Evolutionary conservation across 2,329 filamentous ascomycete species (phyloP).

Genomic region (Fusarium dlaminii): DNA sequence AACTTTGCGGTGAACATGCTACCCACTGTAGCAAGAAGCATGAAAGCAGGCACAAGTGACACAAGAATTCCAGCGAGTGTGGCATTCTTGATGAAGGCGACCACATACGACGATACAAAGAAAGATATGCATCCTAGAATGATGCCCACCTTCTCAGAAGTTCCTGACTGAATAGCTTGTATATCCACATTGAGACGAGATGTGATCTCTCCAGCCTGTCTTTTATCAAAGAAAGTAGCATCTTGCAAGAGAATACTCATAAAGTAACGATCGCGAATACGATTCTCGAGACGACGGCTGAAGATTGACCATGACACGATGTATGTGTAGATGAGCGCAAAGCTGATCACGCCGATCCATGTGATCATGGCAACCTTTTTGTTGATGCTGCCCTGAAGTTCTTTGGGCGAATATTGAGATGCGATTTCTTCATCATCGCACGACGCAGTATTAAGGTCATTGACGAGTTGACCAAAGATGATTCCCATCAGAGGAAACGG

Average conservation of each 20-base stretch:
- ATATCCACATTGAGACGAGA: slow-evolving; percentile 73
- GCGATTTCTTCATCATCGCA: slow-evolving; percentile 51
- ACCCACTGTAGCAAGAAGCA: slow-evolving; percentile 66
- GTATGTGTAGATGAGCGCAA: slow-evolving; percentile 71
- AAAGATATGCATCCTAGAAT: slow-evolving; percentile 70
- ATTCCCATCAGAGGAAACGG: slow-evolving; percentile 72
- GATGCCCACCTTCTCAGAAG: slow-evolving; percentile 76
- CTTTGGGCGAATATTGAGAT: slow-evolving; percentile 35
- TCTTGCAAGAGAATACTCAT: slow-evolving; percentile 68
- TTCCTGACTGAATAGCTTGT: slow-evolving; percentile 72
- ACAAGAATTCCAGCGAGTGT: slow-evolving; percentile 71
- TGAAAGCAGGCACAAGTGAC: slow-evolving; percentile 69
- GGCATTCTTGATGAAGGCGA: slow-evolving; percentile 72
- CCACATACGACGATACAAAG: slow-evolving; percentile 72
- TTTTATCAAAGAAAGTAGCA: slow-evolving; percentile 69
- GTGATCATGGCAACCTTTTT: slow-evolving; percentile 68
- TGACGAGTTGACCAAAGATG: slow-evolving; percentile 70
- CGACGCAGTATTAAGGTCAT: slow-evolving; percentile 67
- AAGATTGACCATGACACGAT: slow-evolving; percentile 71
- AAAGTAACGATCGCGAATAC: slow-evolving; percentile 70
- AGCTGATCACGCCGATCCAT: slow-evolving; percentile 71
- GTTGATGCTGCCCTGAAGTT: slow-evolving; percentile 58
- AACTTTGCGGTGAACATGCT: slow-evolving; percentile 65
- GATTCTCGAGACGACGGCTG: slow-evolving; percentile 70
- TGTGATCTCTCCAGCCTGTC: slow-evolving; percentile 70